Evolutionary conservation across 2,329 filamentous ascomycete genomes (phyloP), one percentile per base, ranked within the genome.

Genomic region (Venturia pyrina): DNA sequence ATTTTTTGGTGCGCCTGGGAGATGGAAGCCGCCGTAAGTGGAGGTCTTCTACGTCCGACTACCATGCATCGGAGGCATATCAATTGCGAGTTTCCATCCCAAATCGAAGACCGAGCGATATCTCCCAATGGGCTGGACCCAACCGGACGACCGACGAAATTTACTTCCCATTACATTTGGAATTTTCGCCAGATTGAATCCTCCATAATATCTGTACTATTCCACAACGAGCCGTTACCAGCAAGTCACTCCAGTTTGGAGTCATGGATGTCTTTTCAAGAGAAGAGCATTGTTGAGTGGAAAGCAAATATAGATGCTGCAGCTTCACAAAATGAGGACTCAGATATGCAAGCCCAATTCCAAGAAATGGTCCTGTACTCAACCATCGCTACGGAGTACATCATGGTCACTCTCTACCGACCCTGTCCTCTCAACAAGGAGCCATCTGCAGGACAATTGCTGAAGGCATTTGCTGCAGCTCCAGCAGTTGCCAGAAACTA

Each of bases 1-100:
- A 63, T 76, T 48, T 76, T 76, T 34, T 76, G 74, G 74, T 73
- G 72, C 57, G 73, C 73, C 17, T 76, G 73, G 73, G 74, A 76
- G 57, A 75, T 75, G 74, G 74, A 76, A 63, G 72, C 74, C 19
- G 73, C 73, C 8, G 74, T 75, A 1, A 75, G 73, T 57, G 73
- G 70, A 34, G 73, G 74, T 53, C 75, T 75, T 32, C 56, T 73
- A 13, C 72, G 72, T 5, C 73, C 73, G 2, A 71, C 72, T 11
- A 73, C 70, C 50, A 66, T 76, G n/a, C 73, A 73, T 10, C 72
- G 72, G 44, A 70, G 70, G 40, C 67, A 66, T 15, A 73, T 73
- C 48, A 71, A 74, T 11, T 73, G 75, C 21, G 68, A 68, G 6
- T 76, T 73, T 46, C 73, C 74, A 1, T 62, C 72, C 19, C 73